These are phyloP conservation scores for Carex scoparia DNA, from an alignment of 176 grass and related monocot species.

Conservation along the genomic window DNA sequence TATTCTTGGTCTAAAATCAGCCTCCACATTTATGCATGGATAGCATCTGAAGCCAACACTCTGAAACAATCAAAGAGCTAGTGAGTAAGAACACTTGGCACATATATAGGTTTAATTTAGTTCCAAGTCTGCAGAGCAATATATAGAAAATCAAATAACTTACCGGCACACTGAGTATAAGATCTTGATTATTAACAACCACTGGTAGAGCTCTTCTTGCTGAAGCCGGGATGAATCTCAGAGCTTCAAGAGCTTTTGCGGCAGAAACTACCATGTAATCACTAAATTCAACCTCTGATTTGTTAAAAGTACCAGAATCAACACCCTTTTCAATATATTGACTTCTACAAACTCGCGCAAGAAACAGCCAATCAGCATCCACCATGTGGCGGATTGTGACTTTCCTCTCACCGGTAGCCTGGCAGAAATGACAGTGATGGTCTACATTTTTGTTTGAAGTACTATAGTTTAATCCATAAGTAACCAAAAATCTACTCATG, in stretches of 20 bases:
- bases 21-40: slow-evolving; percentile 49
- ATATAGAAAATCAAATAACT: slow-evolving; percentile 25
- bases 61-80: slow-evolving; percentile 28
- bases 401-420: slow-evolving; percentile 27
- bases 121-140: background rate
- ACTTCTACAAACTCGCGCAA: slow-evolving; percentile 47
- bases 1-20: slow-evolving; percentile 70
- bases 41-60: slow-evolving; percentile 66
- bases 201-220: slow-evolving; percentile 79
- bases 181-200: slow-evolving; percentile 48
- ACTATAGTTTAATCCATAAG: slow-evolving; percentile 44
- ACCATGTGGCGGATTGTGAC: slow-evolving; percentile 58
- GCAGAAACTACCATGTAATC: slow-evolving; percentile 57
- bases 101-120: slow-evolving; percentile 5
- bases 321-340: slow-evolving; percentile 20
- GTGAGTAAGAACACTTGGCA: slow-evolving; percentile 9
- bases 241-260: slow-evolving; percentile 40
- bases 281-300: slow-evolving; percentile 27
- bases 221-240: slow-evolving; percentile 75
- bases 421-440: slow-evolving; percentile 45
- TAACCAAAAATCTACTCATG: slow-evolving; percentile 73
- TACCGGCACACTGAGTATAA: slow-evolving; percentile 65
- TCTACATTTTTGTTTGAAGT: slow-evolving; percentile 33
- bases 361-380: slow-evolving; percentile 86
- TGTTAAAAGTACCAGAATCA: slow-evolving; percentile 9